Evolutionary conservation across 176 grass and related monocot species (phyloP), one percentile per base, ranked within the genome.

Genomic region (Hyparrhenia diplandra): DNA sequence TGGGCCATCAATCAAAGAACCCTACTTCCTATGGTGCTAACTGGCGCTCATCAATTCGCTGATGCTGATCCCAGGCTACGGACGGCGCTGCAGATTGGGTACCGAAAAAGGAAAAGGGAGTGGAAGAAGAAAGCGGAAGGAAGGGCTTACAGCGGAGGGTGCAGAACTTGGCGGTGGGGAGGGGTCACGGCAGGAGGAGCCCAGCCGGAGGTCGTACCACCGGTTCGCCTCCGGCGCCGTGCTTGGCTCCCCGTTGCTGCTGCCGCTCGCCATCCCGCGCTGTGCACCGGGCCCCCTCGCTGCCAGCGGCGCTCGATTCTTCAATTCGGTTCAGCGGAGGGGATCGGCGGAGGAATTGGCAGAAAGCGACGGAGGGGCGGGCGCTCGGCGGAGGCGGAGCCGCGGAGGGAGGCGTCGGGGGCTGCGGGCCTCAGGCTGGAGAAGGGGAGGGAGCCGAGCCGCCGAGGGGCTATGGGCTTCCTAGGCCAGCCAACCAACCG

Each of bases 201-300:
- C 92, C 69, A 94, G 55, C 49, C 81, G 81, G 58, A 94, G 69
- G 25, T 91, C 74, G 54, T 94, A 94, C 92, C 92, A 94, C 58
- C 78, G 55, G 35, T 94, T 88, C 46, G 81, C 64, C 51, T 94
- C 87, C 25, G 92, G 92, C 63, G 87, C 78, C 16, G 87, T 87
- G 78, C 63, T 85, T 45, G 87, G 92, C 78, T 94, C 89, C 23
- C 78, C 89, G 69, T 75, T 91, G 55, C 86, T 88, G 45, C 67
- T 82, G 86, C 77, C 46, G 30, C 76, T 87, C 64, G 87, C 84
- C 92, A 94, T 94, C 40, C 65, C 55, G 62, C 31, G 1, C 49
- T 37, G 25, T 1, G 8, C 46, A 21, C 28, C 45, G 55, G 41
- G n/a, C 12, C 37, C 36, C 41, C 16, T 32, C 67, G 28, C 43